Conservation (phyloP, 2,329 filamentous ascomycete species). For the Aspergillus brasiliensis region DNA sequence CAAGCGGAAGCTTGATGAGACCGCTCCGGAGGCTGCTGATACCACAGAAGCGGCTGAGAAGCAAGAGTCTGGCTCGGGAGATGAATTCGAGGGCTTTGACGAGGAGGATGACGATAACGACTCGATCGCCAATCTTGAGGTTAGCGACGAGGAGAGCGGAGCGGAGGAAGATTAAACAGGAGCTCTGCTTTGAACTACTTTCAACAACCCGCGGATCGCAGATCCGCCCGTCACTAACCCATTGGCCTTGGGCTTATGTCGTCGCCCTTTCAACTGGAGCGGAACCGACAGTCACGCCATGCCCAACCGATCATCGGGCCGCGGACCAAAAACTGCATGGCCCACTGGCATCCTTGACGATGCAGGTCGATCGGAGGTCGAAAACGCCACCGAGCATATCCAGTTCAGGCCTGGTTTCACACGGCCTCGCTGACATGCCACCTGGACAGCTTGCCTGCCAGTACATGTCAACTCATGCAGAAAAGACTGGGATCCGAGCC, state of each 20-base stretch:
- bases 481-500: neutral
- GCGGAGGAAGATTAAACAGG: constrained; percentile 44
- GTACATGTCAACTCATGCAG: constrained; percentile 8
- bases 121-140: constrained; percentile 46
- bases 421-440: constrained; percentile 17
- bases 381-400: constrained; percentile 7
- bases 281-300: constrained; percentile 4
- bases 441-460: constrained; percentile 8
- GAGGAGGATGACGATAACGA: constrained; percentile 47
- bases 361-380: constrained; percentile 6
- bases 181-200: neutral
- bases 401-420: constrained; percentile 15
- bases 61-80: constrained; percentile 36
- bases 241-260: neutral
- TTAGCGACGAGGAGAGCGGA: constrained; percentile 45
- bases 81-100: constrained; percentile 40
- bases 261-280: neutral
- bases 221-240: constrained; percentile 4
- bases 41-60: constrained; percentile 33
- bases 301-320: constrained; percentile 4
- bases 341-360: constrained; percentile 1
- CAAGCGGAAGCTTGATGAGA: constrained; percentile 72
- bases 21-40: constrained; percentile 37
- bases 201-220: constrained; percentile 1
- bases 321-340: constrained; percentile 12